Base-by-base conservation (phyloP, 768 basidiomycete species). In the Artomyces pyxidatus region DNA sequence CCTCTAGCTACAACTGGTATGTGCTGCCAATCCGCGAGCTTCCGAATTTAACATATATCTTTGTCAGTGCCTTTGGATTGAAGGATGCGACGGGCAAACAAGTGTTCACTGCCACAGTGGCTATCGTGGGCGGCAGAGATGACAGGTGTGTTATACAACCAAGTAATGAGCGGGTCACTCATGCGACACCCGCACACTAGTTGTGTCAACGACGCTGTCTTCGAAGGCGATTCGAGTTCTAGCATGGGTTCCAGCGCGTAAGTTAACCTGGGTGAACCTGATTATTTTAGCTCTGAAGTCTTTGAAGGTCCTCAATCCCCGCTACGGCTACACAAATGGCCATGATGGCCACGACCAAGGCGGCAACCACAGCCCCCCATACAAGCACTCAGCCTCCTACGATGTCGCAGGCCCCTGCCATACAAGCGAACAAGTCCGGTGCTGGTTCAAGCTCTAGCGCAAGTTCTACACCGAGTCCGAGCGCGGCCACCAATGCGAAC, bases 1-100 rank as follows among this genome's bases (percentile, higher is more conserved):
- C 56, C 0, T 39, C 63, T 1, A 71, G 70, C 21, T 73, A 72
- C 14, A 50, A 56, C 27, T 68, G 83, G 84, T 85, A 57, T 54
- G 74, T 65, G 5, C 26, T 42, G 26, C 29, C 22, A 30, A 8
- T 29, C 10, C 42, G 51, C 32, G 28, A n/a, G 37, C 29, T 43
- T 22, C 23, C 4, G 6, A 21, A 25, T 30, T 30, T 37, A 46
- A 12, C 23, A 30, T 28, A 55, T 8, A 59, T 28, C 7, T 22
- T 30, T 27, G 3, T 12, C 44, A 88, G 85, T 55, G 75, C 75
- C n/a, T 55, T 77, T 28, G 59, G 59, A 11, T 50, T 84, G 54
- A 83, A 79, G 65, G 85, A 87, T 53, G 65, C 63, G 58, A 76
- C 76, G 12, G 85, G 85, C 14, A 14, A 60, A 1, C 61, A 57